Evolutionary conservation across 257 asterid genomes (phyloP), one percentile per base, ranked within the genome.

Genomic region (Ajuga chamaepitys): DNA sequence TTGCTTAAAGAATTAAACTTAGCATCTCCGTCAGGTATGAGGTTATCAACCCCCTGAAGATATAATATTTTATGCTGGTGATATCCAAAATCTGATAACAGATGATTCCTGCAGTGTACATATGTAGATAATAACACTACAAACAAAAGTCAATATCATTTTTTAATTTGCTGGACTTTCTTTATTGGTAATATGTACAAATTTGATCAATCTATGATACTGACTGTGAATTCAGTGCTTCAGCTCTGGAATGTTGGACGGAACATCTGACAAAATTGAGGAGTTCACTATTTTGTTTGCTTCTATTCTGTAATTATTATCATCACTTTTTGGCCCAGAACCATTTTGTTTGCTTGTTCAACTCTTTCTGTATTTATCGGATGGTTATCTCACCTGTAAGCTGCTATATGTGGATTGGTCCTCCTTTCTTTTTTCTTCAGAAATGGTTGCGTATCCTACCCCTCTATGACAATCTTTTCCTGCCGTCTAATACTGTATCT

Each of bases 291-390:
- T 82, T 79, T 83, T 81, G 86, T 83, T 85, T 82, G 75, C 80
- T 79, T 79, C 68, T 70, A 64, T n/a, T 79, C 58, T 81, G 76
- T 81, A 81, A 76, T 64, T 78, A 75, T 82, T 82, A 58, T 81
- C 76, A 61, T 72, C 78, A 72, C 81, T 71, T 86, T 82, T 85
- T 76, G 83, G 78, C 81, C 83, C 83, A 68, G 79, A 75, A 73
- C 66, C 68, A 69, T 70, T 78, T 79, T 81, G 83, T 77, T 87
- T 86, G 75, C 81, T 82, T 73, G 82, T 77, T 78, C 64, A 60
- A 20, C 61, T 74, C 79, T 60, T 72, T 69, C 55, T 59, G 62
- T 69, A 56, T 69, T 48, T 69, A 37, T 59, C 51, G 10, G 53
- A 37, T 21, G 14, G 26, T 68, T 35, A 32, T 69, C 44, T 35